Evolutionary conservation across 768 basidiomycete species (phyloP).

Genomic region (Coprinopsis cinerea): DNA sequence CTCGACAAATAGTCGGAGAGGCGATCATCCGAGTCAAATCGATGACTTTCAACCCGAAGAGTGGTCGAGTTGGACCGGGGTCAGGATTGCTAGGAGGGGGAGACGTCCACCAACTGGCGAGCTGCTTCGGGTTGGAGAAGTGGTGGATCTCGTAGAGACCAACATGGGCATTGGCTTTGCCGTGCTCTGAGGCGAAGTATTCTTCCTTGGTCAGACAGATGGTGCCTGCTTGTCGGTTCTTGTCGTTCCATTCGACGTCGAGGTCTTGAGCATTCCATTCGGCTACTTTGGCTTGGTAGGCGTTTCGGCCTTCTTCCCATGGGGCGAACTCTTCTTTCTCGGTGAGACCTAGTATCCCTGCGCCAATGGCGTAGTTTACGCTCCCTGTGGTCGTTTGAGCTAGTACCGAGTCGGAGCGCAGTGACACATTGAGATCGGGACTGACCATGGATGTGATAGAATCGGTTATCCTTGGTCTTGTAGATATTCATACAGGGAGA

Average conservation of each 20-base stretch:
- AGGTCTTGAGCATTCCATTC: slow-evolving; percentile 13
- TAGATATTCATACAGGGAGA: slow-evolving; percentile 20
- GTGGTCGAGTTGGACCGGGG: slow-evolving; percentile 13
- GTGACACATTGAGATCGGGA: neutral
- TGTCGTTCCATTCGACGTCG: slow-evolving; percentile 18
- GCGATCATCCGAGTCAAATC: slow-evolving; percentile 26
- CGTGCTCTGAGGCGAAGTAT: slow-evolving; percentile 17
- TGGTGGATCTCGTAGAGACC: slow-evolving; percentile 21
- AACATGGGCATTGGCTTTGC: slow-evolving; percentile 20
- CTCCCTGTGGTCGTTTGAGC: slow-evolving; percentile 11
- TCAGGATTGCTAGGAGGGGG: slow-evolving; percentile 6
- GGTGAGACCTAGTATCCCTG: slow-evolving; percentile 9
- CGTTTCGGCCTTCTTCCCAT: slow-evolving; percentile 7
- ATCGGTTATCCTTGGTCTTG: slow-evolving; percentile 20
- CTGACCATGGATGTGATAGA: slow-evolving; percentile 21
- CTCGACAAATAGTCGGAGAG: slow-evolving; percentile 17
- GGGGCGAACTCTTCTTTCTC: slow-evolving; percentile 2
- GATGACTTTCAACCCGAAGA: slow-evolving; percentile 21
- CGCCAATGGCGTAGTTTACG: slow-evolving; percentile 10
- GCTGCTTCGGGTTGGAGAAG: slow-evolving; percentile 16
- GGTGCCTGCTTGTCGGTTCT: slow-evolving; percentile 21
- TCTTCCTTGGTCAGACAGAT: slow-evolving; percentile 19
- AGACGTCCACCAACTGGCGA: slow-evolving; percentile 16
- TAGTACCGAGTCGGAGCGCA: neutral
- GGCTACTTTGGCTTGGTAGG: slow-evolving; percentile 11